These are phyloP conservation scores for Cryptosporidium canis DNA, from an alignment of 169 alveolate species.

Conservation along the genomic window DNA sequence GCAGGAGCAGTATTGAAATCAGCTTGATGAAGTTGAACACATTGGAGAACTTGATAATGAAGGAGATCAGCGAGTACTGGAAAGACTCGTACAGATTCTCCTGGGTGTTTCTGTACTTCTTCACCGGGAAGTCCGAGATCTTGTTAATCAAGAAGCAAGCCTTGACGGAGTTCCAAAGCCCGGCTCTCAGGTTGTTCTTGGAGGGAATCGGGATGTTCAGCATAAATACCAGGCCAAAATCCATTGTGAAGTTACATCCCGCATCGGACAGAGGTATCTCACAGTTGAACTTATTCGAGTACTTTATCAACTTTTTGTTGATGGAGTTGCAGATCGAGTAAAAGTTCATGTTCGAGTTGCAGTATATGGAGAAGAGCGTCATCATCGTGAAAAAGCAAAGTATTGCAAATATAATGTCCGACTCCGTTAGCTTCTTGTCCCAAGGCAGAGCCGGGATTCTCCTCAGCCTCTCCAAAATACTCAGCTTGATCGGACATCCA, in stretches of 20 bases:
- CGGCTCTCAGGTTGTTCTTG: background rate
- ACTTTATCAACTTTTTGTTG: background rate
- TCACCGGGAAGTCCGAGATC: slow-evolving; percentile 6
- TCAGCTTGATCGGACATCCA: slow-evolving; percentile 26
- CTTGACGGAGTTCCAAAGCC: slow-evolving; percentile 22
- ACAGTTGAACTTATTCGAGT: background rate
- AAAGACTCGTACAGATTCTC: slow-evolving; percentile 18
- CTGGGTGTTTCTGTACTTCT: background rate
- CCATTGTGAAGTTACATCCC: slow-evolving; percentile 41
- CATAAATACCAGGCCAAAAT: slow-evolving; percentile 27
- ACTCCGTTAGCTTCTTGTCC: slow-evolving; percentile 31
- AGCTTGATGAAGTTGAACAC: background rate
- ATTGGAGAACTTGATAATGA: background rate
- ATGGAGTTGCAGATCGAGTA: background rate
- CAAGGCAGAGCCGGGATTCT: slow-evolving; percentile 18
- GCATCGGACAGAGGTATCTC: background rate
- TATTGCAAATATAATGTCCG: background rate
- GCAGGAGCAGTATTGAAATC: background rate
- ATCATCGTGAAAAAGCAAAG: slow-evolving; percentile 5
- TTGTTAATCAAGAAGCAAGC: slow-evolving; percentile 33
- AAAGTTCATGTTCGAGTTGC: slow-evolving; percentile 1
- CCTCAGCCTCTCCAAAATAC: background rate
- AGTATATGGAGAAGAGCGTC: slow-evolving; percentile 6
- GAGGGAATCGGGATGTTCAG: slow-evolving; percentile 41
- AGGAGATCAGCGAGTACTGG: background rate